Percentiles rank a stretch among this genome's conserved stretches.
Evolutionary conservation across 192 early-diverging fungal genomes (phyloP).

Genomic region (Linnemannia zychae): DNA sequence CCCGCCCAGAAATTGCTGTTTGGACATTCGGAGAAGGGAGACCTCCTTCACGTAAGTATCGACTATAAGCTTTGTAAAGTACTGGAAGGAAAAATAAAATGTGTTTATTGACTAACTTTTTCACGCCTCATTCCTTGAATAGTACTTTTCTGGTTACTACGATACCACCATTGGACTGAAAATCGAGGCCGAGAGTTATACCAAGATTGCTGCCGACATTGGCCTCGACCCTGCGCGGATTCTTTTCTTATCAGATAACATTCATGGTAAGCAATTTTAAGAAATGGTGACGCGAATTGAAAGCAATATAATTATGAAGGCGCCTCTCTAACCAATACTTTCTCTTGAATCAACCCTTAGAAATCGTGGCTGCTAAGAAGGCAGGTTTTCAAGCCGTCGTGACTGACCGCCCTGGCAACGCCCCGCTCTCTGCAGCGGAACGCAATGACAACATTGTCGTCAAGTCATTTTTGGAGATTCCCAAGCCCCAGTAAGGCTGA

Average conservation of each 20-base stretch:
- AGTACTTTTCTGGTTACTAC: constrained; percentile 89
- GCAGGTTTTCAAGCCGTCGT: constrained; percentile 80
- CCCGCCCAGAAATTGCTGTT: constrained; percentile 95
- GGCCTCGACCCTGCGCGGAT: constrained; percentile 62
- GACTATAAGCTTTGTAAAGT: background rate
- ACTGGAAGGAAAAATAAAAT: background rate
- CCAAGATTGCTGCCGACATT: constrained; percentile 80
- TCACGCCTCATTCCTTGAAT: background rate
- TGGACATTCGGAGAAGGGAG: constrained; percentile 83
- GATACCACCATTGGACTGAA: constrained; percentile 94
- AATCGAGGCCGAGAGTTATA: constrained; percentile 76
- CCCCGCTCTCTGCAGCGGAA: constrained; percentile 56
- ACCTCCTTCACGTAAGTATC: constrained; percentile 71
- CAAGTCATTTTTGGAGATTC: constrained; percentile 50
- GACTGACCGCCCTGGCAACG: constrained; percentile 84
- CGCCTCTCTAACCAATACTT: constrained; percentile 2
- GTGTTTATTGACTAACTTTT: background rate
- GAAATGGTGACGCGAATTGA: too few species aligned
- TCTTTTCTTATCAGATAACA: constrained; percentile 95
- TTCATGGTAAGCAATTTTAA: constrained; percentile 68
- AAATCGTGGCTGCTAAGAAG: constrained; percentile 81
- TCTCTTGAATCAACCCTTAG: constrained; percentile 52
- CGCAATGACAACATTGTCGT: constrained; percentile 28
- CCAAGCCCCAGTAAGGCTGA: constrained; percentile 27
- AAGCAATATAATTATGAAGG: too few species aligned